Evolutionary conservation across 306 rosid species (phyloP).

Genomic region (Lathyrus sativus): DNA sequence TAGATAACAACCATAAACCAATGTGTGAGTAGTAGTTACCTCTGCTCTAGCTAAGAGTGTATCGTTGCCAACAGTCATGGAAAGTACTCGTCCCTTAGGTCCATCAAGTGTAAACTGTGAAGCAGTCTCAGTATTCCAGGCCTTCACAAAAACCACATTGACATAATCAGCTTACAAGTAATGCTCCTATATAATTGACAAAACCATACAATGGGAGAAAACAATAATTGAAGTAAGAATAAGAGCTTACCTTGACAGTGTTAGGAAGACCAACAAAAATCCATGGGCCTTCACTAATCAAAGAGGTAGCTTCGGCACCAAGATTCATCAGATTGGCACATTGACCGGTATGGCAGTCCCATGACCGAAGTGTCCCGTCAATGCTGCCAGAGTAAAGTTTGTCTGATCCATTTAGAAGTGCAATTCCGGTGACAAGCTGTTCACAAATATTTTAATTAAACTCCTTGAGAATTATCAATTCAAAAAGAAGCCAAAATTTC

Average conservation of each 20-base stretch:
- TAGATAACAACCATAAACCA: neutral
- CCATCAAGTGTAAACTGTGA: constrained; percentile 43
- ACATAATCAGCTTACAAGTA: constrained; percentile 11
- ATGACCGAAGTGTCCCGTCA: constrained; percentile 44
- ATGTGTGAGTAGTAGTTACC: constrained; percentile 30
- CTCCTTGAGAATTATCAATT: neutral
- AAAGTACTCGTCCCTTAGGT: constrained; percentile 43
- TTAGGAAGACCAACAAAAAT: constrained; percentile 50
- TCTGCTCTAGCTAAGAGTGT: constrained; percentile 50
- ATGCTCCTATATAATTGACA: neutral
- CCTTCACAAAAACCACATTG: constrained; percentile 40
- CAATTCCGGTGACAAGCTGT: constrained; percentile 49
- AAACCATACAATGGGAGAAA: neutral
- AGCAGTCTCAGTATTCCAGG: constrained; percentile 46
- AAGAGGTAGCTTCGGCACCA: constrained; percentile 41
- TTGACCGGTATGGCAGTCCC: constrained; percentile 51
- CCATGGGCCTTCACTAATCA: constrained; percentile 50
- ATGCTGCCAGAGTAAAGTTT: constrained; percentile 48
- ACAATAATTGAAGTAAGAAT: neutral
- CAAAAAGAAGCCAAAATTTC: neutral
- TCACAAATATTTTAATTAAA: neutral
- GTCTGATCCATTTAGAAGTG: constrained; percentile 36
- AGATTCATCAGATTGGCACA: constrained; percentile 38
- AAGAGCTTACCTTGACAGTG: constrained; percentile 45
- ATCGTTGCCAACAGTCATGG: constrained; percentile 44